Evolutionary conservation across 2,329 filamentous ascomycete genomes (phyloP).

Genomic region (Aspergillus ibericus): DNA sequence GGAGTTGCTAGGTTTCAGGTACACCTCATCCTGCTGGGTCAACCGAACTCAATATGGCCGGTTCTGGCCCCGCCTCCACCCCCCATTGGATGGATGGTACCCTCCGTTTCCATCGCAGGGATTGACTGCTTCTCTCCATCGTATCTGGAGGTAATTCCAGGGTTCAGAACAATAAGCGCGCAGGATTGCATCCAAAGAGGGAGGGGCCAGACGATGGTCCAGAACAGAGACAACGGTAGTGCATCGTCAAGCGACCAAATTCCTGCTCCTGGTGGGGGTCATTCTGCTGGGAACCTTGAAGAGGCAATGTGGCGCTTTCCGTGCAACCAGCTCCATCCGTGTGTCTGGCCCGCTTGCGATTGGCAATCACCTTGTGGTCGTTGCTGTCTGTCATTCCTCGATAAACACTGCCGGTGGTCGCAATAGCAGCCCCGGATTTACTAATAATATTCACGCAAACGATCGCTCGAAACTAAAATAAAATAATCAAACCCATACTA

Average conservation of each 20-base stretch:
- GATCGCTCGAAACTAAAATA: conserved; percentile 2
- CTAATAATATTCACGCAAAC: conserved; percentile 2
- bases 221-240: too few species aligned
- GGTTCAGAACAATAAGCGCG: background rate
- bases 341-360: conserved; percentile 14
- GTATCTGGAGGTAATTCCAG: background rate
- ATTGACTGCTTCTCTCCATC: background rate
- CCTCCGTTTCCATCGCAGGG: background rate
- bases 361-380: conserved; percentile 8
- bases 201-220: background rate
- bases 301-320: conserved; percentile 15
- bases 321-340: conserved; percentile 3
- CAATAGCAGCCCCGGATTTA: conserved; percentile 8
- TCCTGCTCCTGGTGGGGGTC: background rate
- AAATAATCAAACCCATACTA: conserved; percentile 1
- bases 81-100: background rate
- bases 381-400: conserved; percentile 19
- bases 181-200: background rate
- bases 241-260: background rate
- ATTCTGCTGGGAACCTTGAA: background rate
- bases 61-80: conserved; percentile 14
- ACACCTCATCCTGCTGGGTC: conserved; percentile 9
- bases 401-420: conserved; percentile 7
- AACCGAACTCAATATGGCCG: conserved; percentile 7
- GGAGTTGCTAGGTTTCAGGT: conserved; percentile 17